These are phyloP conservation scores for Rhodotorula sp. DNA, from an alignment of 1,284 basidiomycete genomes.

Conservation along the genomic window DNA sequence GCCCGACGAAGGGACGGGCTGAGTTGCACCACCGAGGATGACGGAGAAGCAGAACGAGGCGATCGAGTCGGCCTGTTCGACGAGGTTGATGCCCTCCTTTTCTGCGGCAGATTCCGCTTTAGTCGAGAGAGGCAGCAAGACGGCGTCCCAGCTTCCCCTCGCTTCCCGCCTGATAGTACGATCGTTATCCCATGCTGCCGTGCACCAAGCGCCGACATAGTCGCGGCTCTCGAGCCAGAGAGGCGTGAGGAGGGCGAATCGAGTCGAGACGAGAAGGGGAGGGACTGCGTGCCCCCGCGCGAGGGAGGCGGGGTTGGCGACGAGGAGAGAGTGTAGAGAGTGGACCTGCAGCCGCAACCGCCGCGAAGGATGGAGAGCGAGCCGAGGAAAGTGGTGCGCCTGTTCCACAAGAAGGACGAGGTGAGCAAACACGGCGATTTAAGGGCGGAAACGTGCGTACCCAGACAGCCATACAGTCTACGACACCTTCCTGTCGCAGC, in stretches of 20 bases:
- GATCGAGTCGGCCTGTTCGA: conserved; percentile 25
- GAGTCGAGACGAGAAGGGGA: conserved; percentile 56
- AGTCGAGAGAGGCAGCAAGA: neutral
- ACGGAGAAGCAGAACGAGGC: conserved; percentile 25
- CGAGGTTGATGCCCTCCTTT: conserved; percentile 42
- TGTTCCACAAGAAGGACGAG: conserved; percentile 47
- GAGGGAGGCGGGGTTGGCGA: conserved; percentile 50
- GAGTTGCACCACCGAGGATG: conserved; percentile 8
- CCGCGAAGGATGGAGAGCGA: conserved; percentile 78
- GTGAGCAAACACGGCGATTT: no score
- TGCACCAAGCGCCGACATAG: conserved; percentile 76
- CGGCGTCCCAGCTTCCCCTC: conserved; percentile 51
- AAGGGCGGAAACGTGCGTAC: conserved; percentile 53
- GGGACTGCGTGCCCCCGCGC: conserved; percentile 53
- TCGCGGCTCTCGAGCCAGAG: conserved; percentile 66
- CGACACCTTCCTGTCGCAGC: conserved; percentile 54
- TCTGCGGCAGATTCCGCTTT: conserved; percentile 27
- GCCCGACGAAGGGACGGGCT: conserved; percentile 17
- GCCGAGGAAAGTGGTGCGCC: conserved; percentile 79
- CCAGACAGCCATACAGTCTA: conserved; percentile 79
- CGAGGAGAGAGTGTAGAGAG: conserved; percentile 66
- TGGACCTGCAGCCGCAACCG: conserved; percentile 70
- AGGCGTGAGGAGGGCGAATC: conserved; percentile 56
- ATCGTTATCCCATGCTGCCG: conserved; percentile 71
- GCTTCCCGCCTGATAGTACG: conserved; percentile 60